Evolutionary conservation across 768 basidiomycete species (phyloP), one percentile per base, ranked within the genome.

Genomic region (Exidia glandulosa): DNA sequence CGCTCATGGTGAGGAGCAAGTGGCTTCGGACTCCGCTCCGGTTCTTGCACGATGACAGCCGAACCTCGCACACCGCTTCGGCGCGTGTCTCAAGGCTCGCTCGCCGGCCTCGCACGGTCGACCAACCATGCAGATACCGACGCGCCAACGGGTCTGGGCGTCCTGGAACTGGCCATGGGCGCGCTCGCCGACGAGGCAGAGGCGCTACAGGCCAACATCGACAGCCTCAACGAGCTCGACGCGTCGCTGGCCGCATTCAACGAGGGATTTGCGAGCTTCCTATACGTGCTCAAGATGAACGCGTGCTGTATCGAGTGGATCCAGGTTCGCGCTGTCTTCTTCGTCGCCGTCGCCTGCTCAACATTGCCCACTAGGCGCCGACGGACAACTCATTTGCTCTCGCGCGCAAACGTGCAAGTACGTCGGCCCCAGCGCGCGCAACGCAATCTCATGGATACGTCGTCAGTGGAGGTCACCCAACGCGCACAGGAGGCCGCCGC

Each of bases 231-330:
- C 62, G 75, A 77, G 29, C 80, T 97, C 63, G 84, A 86, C 70
- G 77, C 85, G 52, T 85, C 89, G 23, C 78, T 97, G 57, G 81
- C 82, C 14, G 85, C 83, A 3, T 95, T 95, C 77, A 96, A 96
- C 69, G 94, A 97, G 72, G 83, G 85, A 14, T 95, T 97, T 67
- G 88, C 94, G 14, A 91, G 89, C 68, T 94, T 85, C 81, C 72
- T 95, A 12, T 94, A 94, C 69, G 83, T 86, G 27, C 86, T 94
- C 83, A 87, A 90, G 68, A 95, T 97, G 91, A 93, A 94, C 68
- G 85, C 91, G 2, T 79, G 95, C 60, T 93, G 92, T n/a, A 85
- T 85, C 0, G 94, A 96, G 69, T 96, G 92, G 92, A 84, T 82
- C 1, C 87, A 94, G 79, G 91, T 86, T 62, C 60, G 77, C 65